Evolutionary conservation across 1,139 yeast genomes (phyloP), one percentile per base, ranked within the genome.

Genomic region (Yamadazyma siamensis): DNA sequence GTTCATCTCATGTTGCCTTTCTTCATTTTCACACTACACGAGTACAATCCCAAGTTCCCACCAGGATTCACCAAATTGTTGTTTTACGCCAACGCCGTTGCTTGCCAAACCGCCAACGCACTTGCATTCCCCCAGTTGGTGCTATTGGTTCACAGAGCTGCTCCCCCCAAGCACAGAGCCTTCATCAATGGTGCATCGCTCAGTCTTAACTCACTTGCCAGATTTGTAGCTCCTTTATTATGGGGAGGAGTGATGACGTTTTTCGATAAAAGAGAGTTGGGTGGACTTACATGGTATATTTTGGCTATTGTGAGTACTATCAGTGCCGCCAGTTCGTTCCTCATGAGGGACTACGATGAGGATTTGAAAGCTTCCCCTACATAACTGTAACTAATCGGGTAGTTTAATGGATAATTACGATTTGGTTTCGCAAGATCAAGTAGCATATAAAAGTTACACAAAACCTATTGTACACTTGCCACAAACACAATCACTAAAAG

Each of bases 171-270:
- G 38, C 71, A 73, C 45, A 53, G 78, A 32, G 76, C 77, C 0
- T 63, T 70, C 37, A 61, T 74, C 23, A 74, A 74, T 47, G 75
- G 77, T 11, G 53, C 67, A 9, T 61, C 75, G 2, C 55, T 73
- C 44, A 66, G 75, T 35, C 60, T 72, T 27, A 59, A 71, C 13
- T 69, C 84, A 1, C 54, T 71, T 23, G 80, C 83, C 0, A 53
- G 85, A 38, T 77, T 74, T 33, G 26, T 73, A 1, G 84, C 80
- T 3, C 86, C 86, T 0, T 50, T 77, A 12, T 23, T 62, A 2
- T 77, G 81, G 79, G 85, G 85, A 8, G 56, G 54, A 31, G 44
- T 78, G 25, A 75, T 77, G 70, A 60, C 79, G 2, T 57, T 57
- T 39, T 66, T 70, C 15, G 72, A 74, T 40, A 49, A 47, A n/a